Base-by-base conservation (phyloP, 1,284 basidiomycete species). In the Leccinum subatratum region DNA sequence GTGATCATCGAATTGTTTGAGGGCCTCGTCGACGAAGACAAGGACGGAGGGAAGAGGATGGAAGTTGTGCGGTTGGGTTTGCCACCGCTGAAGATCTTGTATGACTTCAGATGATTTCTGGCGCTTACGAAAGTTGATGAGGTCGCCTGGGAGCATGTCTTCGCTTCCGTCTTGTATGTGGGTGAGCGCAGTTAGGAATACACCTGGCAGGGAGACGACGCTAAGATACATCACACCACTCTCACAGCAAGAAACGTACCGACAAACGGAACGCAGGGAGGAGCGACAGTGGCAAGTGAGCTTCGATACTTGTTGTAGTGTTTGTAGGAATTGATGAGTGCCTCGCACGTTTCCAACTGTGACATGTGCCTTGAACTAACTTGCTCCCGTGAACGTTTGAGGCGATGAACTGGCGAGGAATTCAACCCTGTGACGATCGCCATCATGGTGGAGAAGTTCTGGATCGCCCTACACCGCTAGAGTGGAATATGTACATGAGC, bases 151-250 rank as follows among this genome's bases (percentile, higher is more conserved):
- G 0, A 87, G 77, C 58, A 82, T 80, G 76, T 94, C 88, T 68
- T 89, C 88, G 71, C 91, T 92, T 16, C 92, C 92, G 69, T 94
- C 92, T 77, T 93, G 90, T 75, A 94, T 92, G 75, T 93, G 93
- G 0, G 90, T 92, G 67, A 94, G 81, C 57, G 89, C 87, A 2
- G 91, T 91, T 30, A 94, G 80, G 77, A 92, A 93, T 25, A 93
- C 88, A 61, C 92, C 90, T 91, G 28, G 2, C 37, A 1, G 14
- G 14, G 6, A 34, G 3, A 48, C 2, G 18, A n/a, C 16, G 25
- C 18, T 67, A 59, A 70, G 64, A 60, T 8, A 64, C 18, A n/a
- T n/a, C 18, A 25, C 18, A 12, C 22, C 16, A 3, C 8, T 66
- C 12, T n/a, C 25, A 34, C 11, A 6, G 12, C 18, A 22, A 12